Base-by-base conservation (phyloP, 2,329 filamentous ascomycete species). In the Triangularia verruculosa region DNA sequence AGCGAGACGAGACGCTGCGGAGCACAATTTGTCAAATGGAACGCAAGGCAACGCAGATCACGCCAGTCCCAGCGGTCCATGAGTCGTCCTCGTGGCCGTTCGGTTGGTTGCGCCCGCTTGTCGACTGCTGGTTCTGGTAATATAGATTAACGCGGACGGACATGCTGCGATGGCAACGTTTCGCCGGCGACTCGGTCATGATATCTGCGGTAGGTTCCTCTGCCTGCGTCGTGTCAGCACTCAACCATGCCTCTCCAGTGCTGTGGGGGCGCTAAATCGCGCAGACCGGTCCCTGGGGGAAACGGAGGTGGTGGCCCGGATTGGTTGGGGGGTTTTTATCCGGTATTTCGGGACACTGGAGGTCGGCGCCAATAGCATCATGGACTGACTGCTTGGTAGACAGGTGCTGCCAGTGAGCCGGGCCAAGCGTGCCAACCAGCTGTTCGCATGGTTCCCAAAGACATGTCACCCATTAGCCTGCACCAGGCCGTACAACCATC, bases 281-380 rank as follows among this genome's bases (percentile, higher is more conserved):
- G 63, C 67, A 62, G 53, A 34, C 32, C 9, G 17, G 20, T 47
- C 58, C 52, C 27, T 28, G 17, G 43, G 12, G 20, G 34, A 47
- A 59, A 57, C 54, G 65, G 62, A 62, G 58, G 24, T 56, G 43
- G 61, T 55, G 56, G 34, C 56, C 62, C 56, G 58, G 64, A 62
- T 67, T 65, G 61, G 61, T 32, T 59, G 56, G 54, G 17, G 39
- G 27, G 25, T 59, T 57, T 64, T 65, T 68, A 66, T 65, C 67
- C 64, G 64, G 64, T 47, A 64, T 61, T 68, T 63, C 63, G 63
- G 59, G 60, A 62, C 57, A 62, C 51, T 17, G 24, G 51, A 34
- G 54, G 61, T 54, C 34, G 55, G 13, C 43, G 39, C 66, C 67
- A 69, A 65, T 67, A 53, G 59, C 22, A 62, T 32, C 54, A 57